Percentiles rank a stretch among this genome's conserved stretches.
These are phyloP conservation scores for Hydnum rufescens DNA, from an alignment of 768 basidiomycete species.

Conservation along the genomic window DNA sequence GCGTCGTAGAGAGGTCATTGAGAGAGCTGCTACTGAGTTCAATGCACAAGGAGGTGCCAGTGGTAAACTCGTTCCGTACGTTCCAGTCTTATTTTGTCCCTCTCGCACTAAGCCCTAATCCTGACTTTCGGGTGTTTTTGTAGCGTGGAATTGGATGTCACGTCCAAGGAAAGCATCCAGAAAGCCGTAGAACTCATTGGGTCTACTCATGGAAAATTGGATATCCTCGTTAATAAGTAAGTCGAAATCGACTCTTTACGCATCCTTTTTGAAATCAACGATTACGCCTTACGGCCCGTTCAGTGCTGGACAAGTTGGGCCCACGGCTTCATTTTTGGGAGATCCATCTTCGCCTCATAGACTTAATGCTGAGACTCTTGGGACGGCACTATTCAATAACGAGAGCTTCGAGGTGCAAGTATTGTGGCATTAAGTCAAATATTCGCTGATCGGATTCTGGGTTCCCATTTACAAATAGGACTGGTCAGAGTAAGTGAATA, in stretches of 20 bases:
- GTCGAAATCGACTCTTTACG: too few species aligned
- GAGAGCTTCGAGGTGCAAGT: constrained; percentile 40
- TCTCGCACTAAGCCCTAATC: not conserved
- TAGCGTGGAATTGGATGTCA: constrained; percentile 40
- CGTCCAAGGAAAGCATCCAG: constrained; percentile 44
- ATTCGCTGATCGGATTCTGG: too few species aligned
- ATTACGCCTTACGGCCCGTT: too few species aligned
- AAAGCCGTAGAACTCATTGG: constrained; percentile 33
- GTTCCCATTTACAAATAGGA: too few species aligned
- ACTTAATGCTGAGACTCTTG: constrained; percentile 36
- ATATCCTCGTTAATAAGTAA: constrained; percentile 71
- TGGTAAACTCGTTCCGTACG: constrained; percentile 39
- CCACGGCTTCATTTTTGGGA: constrained; percentile 21
- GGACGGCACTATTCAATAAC: constrained; percentile 48
- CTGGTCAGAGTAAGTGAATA: too few species aligned
- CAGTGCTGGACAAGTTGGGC: constrained; percentile 62
- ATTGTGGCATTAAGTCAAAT: too few species aligned
- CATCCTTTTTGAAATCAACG: too few species aligned
- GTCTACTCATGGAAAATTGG: constrained; percentile 44
- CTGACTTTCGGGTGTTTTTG: not conserved
- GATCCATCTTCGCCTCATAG: constrained; percentile 27
- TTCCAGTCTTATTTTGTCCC: not conserved
- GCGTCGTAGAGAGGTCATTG: constrained; percentile 42
- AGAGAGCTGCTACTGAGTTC: constrained; percentile 15
- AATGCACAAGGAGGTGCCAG: constrained; percentile 25